These are phyloP conservation scores for Xylaria flabelliformis DNA, from an alignment of 495 filamentous ascomycete genomes.

Conservation along the genomic window DNA sequence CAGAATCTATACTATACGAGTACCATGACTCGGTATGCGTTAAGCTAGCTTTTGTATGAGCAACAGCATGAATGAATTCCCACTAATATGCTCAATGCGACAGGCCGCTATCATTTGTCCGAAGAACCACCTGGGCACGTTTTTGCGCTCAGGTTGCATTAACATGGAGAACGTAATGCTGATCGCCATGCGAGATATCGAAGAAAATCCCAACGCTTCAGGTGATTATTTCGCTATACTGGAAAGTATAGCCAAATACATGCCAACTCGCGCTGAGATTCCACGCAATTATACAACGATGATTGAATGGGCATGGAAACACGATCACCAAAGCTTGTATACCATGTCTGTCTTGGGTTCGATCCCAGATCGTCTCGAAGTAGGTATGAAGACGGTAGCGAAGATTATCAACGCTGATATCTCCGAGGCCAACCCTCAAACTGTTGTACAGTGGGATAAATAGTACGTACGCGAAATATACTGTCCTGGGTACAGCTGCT, in stretches of 20 bases:
- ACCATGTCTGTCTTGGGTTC: neutral
- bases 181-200: neutral
- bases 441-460: neutral
- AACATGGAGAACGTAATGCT: neutral
- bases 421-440: neutral
- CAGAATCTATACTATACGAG: neutral
- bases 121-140: neutral
- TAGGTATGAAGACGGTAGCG: neutral
- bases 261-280: neutral
- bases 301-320: neutral
- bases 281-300: neutral
- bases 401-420: neutral
- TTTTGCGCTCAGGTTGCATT: neutral
- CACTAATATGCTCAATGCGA: neutral
- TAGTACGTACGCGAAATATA: neutral
- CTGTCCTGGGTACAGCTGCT: neutral
- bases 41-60: neutral
- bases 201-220: neutral
- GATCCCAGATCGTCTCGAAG: neutral
- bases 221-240: neutral
- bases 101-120: conserved; percentile 1
- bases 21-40: neutral
- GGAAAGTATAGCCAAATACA: neutral
- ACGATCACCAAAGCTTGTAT: neutral
- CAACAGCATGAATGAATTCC: neutral